phyloP scores from a whole-genome alignment of 169 alveolate species.

The Perkinsus olseni region DNA sequence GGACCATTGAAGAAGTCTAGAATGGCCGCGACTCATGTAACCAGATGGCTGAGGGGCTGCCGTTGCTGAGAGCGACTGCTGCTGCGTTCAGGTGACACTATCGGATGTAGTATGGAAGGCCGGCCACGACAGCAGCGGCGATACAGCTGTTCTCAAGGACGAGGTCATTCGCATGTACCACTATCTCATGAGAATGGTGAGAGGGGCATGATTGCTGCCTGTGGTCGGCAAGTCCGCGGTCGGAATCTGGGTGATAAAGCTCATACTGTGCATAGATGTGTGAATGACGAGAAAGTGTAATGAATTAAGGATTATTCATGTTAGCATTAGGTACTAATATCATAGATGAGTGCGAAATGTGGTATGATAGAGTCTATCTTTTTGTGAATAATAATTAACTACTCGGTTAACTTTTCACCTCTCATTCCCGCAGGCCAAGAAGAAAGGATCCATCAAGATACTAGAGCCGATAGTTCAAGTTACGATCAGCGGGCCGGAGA shows the following conservation, averaged over 20 bases:
- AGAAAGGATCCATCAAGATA: not conserved
- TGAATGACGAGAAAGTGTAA: no score
- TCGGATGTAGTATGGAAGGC: not conserved
- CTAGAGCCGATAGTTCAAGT: not conserved
- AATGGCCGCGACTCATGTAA: not conserved
- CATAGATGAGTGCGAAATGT: no score
- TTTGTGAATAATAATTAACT: no score
- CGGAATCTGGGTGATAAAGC: no score
- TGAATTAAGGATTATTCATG: no score
- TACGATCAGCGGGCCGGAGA: not conserved
- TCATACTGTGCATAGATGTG: no score
- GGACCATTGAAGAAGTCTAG: not conserved
- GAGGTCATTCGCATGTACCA: not conserved
- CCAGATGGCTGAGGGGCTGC: not conserved
- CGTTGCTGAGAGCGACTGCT: not conserved
- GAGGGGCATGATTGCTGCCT: no score
- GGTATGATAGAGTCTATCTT: no score
- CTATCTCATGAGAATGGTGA: not conserved
- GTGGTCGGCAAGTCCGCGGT: no score
- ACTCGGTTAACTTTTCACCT: not conserved
- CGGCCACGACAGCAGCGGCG: not conserved
- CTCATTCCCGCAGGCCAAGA: not conserved
- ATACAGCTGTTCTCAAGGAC: not conserved
- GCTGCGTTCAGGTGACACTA: not conserved
- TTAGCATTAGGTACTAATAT: no score